A percentile compares a stretch with the other conserved stretches of the same genome.
Evolutionary conservation across 2,329 filamentous ascomycete genomes (phyloP).

Genomic region (Whalleya microplaca): DNA sequence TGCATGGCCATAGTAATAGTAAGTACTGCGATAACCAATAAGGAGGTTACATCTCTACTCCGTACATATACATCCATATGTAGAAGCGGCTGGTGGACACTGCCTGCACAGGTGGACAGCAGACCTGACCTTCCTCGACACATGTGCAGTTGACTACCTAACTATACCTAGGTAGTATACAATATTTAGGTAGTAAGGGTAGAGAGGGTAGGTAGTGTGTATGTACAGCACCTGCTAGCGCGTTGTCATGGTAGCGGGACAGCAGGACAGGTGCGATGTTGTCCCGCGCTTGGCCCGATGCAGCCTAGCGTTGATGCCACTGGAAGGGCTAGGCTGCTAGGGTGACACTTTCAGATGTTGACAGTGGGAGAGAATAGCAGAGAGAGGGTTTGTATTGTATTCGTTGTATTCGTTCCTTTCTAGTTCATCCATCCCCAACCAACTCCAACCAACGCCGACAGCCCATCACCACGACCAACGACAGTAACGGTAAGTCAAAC

Average conservation of each 20-base stretch:
- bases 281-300: conserved; percentile 25
- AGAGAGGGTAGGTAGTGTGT: too few relatives aligned
- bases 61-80: too few relatives aligned
- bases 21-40: too few relatives aligned
- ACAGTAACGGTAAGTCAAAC: conserved; percentile 20
- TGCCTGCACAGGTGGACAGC: too few relatives aligned
- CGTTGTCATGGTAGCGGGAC: conserved; percentile 38
- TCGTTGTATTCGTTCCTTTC: not conserved
- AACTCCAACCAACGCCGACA: conserved; percentile 12
- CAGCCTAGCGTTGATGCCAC: conserved; percentile 21
- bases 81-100: too few relatives aligned
- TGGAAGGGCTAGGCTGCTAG: conserved; percentile 30
- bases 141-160: conserved; percentile 5
- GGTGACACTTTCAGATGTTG: conserved; percentile 9
- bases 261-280: conserved; percentile 28
- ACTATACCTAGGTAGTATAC: not conserved
- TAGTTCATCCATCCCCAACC: conserved; percentile 18
- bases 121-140: too few relatives aligned
- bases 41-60: not conserved
- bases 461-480: conserved; percentile 12
- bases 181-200: not conserved
- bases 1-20: not conserved
- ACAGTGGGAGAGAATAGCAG: too few relatives aligned
- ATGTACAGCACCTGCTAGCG: conserved; percentile 11
- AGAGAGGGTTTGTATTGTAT: too few relatives aligned